Base-by-base conservation (phyloP, 371 early-diverging fungal genomes). In the Batkoa obscura region DNA sequence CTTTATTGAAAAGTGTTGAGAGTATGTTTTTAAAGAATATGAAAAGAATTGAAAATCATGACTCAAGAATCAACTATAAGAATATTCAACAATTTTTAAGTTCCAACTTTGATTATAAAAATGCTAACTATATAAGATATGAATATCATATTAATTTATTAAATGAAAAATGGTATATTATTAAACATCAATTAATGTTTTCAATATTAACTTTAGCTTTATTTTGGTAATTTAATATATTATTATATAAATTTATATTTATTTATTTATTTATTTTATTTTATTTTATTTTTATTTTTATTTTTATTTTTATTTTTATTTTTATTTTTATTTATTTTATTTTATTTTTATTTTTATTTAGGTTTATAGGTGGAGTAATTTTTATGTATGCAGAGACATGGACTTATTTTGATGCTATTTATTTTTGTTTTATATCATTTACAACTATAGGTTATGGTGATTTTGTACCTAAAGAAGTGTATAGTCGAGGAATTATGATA, bases 161-260 rank as follows among this genome's bases (percentile, higher is more conserved):
- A n/a, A n/a, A n/a, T n/a, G n/a, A n/a, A n/a, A n/a, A n/a, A n/a
- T n/a, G n/a, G n/a, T n/a, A n/a, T n/a, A n/a, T n/a, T n/a, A n/a
- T 53, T 9, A 37, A 10, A 8, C 32, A 47, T 15, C 58, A 57
- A 39, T 38, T 57, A 13, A 23, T 31, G 3, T 57, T 57, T 31
- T 36, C 58, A 38, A 37, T 33, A 0, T 39, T 38, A 8, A 23
- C 58, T 32, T 10, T 50, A 8, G 4, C 50, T 1, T 2, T 57
- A 34, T 57, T 57, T 50, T 57, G 58, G 58, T 57, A 57, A 36
- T 4, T n/a, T n/a, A n/a, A n/a, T n/a, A n/a, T n/a, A n/a, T n/a
- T n/a, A n/a, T n/a, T 3, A 17, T 8, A n/a, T 31, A 3, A 2
- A 10, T 34, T 50, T n/a, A n/a, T n/a, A n/a, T n/a, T n/a, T n/a